These are phyloP conservation scores for Neoboletus magnificus DNA, from an alignment of 768 basidiomycete species.

Conservation along the genomic window DNA sequence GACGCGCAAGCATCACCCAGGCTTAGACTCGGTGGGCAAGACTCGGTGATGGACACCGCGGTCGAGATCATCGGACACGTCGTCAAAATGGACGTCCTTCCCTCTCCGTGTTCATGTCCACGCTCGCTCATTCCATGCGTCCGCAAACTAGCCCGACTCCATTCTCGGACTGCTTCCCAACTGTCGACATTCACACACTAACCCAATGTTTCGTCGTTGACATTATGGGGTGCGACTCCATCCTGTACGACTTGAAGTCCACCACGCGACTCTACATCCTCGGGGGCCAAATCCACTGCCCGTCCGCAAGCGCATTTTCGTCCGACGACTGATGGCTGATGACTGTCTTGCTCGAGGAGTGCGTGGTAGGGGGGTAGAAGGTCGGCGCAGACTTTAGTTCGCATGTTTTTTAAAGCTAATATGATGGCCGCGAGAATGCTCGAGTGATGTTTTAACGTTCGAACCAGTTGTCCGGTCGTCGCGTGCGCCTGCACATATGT, in stretches of 20 bases:
- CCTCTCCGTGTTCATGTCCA: background rate
- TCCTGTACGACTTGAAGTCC: slow-evolving; percentile 96
- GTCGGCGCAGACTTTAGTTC: too few species aligned
- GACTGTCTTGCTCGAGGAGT: too few species aligned
- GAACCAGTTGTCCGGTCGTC: too few species aligned
- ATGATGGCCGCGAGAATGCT: too few species aligned
- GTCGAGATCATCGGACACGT: slow-evolving; percentile 93
- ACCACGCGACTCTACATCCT: slow-evolving; percentile 92
- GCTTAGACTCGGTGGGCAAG: slow-evolving; percentile 26
- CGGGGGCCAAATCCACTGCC: slow-evolving; percentile 46
- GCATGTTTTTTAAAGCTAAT: too few species aligned
- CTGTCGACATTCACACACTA: slow-evolving; percentile 86
- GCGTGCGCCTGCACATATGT: too few species aligned
- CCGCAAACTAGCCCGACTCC: too few species aligned
- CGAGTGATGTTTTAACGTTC: too few species aligned
- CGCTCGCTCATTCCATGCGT: too few species aligned
- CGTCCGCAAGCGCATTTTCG: too few species aligned
- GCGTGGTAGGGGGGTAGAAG: too few species aligned
- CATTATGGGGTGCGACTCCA: slow-evolving; percentile 87
- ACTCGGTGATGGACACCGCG: slow-evolving; percentile 88
- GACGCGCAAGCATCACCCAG: background rate
- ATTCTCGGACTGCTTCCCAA: slow-evolving; percentile 62
- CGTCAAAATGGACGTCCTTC: slow-evolving; percentile 69
- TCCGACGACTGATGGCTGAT: too few species aligned
- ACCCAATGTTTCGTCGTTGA: slow-evolving; percentile 90